Conservation (phyloP, 2,329 filamentous ascomycete genomes). For the Fonsecaea pedrosoi region DNA sequence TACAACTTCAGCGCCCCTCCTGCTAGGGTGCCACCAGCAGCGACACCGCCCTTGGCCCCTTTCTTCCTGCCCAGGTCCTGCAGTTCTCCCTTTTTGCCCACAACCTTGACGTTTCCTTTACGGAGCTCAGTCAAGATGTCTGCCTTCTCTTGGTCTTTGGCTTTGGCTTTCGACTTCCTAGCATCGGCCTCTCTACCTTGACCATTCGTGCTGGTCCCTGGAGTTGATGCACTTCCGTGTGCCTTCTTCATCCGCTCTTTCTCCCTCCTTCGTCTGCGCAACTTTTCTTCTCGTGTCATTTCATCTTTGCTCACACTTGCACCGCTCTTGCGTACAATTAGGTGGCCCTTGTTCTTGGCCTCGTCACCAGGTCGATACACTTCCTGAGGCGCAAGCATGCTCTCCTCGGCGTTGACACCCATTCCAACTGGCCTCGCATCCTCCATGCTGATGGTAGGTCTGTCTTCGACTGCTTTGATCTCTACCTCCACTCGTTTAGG, state of each 20-base stretch:
- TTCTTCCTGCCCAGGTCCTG: constrained; percentile 84
- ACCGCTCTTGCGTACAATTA: constrained; percentile 34
- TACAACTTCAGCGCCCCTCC: constrained; percentile 28
- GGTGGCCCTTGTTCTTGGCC: constrained; percentile 46
- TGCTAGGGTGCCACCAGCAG: background rate
- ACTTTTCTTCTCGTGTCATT: constrained; percentile 85
- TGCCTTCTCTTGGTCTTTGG: constrained; percentile 53
- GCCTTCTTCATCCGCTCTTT: constrained; percentile 77
- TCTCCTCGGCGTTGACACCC: constrained; percentile 69
- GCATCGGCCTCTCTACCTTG: constrained; percentile 28
- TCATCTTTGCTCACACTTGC: constrained; percentile 78
- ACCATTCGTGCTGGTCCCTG: constrained; percentile 44
- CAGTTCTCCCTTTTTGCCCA: constrained; percentile 86
- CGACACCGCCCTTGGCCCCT: constrained; percentile 52
- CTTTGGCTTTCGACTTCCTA: constrained; percentile 43
- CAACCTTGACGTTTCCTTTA: constrained; percentile 88
- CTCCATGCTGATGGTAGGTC: constrained; percentile 92
- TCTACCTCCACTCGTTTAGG: constrained; percentile 82
- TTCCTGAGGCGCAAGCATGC: constrained; percentile 90
- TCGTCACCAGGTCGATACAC: constrained; percentile 82
- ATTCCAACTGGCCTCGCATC: constrained; percentile 87
- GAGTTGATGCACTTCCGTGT: constrained; percentile 51
- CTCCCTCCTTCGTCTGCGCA: constrained; percentile 74
- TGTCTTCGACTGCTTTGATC: constrained; percentile 86
- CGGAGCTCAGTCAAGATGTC: constrained; percentile 71